Base-by-base conservation (phyloP, 495 filamentous ascomycete genomes). In the Neurospora africana region DNA sequence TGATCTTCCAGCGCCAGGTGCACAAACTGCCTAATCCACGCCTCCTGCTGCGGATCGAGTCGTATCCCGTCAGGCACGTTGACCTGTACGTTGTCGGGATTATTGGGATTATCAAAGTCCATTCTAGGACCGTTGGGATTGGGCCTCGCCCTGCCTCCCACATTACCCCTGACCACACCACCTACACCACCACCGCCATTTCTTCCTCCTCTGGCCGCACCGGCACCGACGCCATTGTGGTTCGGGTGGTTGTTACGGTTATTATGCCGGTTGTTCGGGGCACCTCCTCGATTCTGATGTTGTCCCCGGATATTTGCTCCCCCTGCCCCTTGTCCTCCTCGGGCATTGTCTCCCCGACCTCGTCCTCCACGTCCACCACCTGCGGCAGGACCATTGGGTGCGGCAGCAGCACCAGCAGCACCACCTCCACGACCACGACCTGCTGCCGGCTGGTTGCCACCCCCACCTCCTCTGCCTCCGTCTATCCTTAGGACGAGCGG, bases 401-500 rank as follows among this genome's bases (percentile, higher is more conserved):
- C 82, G 15, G 41, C 19, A 41, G 40, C 53, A 65, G 27, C 9
- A 10, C 23, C 17, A 11, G 23, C 70, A 33, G 38, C 70, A 15
- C 47, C 73, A 58, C 73, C 75, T 5, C 74, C 74, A 73, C 75
- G 73, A 15, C 74, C 76, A 11, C 74, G 77, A 23, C 72, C 74
- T 13, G 71, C 76, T 21, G 76, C 78, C 36, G 77, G 78, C 27
- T 72, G 80, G 75, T 79, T 76, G 69, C 74, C 78, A 9, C 53
- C 53, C 1, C 10, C 44, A 15, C 44, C 21, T 21, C 19, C 44
- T 5, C 44, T 15, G 10, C 44, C 44, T 72, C 69, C 80, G 15
- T 84, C 84, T 39, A 88, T 85, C 44, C 86, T 80, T 30, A 88
- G 82, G 27, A 88, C 84, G 15, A 88, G 81, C 35, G 86, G 86